These are phyloP conservation scores for Endocarpon pusillum DNA, from an alignment of 495 filamentous ascomycete species.

Conservation along the genomic window DNA sequence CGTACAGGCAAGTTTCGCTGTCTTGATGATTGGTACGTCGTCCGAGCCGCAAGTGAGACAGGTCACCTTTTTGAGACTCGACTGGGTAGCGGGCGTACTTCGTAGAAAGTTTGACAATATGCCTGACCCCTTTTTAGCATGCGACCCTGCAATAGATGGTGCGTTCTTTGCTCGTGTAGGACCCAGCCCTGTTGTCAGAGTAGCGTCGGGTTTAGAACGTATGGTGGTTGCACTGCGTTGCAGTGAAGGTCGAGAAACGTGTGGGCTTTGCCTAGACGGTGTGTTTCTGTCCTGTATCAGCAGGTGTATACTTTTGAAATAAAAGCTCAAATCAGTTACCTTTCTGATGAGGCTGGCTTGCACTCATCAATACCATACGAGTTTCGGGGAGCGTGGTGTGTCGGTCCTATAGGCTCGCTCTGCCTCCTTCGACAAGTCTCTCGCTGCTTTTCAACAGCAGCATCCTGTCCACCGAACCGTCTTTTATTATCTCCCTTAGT, in stretches of 20 bases:
- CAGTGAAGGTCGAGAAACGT: neutral
- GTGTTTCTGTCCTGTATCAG: neutral
- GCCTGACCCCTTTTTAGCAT: constrained; percentile 11
- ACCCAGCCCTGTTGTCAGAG: neutral
- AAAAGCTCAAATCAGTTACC: neutral
- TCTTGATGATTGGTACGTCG: constrained; percentile 37
- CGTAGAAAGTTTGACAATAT: constrained; percentile 15
- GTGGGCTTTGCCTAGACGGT: neutral
- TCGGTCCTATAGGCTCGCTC: neutral
- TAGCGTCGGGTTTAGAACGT: constrained; percentile 17
- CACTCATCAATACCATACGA: too few species aligned
- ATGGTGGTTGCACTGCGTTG: constrained; percentile 15
- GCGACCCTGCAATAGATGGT: constrained; percentile 21
- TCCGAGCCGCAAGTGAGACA: constrained; percentile 54
- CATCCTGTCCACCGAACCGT: too few species aligned
- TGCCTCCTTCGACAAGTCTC: neutral
- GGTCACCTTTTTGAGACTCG: neutral
- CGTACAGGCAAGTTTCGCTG: constrained; percentile 52
- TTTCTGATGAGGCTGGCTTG: neutral
- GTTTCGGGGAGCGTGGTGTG: neutral
- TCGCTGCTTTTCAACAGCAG: too few species aligned
- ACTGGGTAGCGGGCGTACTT: constrained; percentile 9
- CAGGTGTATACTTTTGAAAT: neutral
- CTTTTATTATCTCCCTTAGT: too few species aligned
- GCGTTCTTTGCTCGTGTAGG: constrained; percentile 17